Evolutionary conservation across 257 asterid species (phyloP).

Genomic region (Verbena officinalis): DNA sequence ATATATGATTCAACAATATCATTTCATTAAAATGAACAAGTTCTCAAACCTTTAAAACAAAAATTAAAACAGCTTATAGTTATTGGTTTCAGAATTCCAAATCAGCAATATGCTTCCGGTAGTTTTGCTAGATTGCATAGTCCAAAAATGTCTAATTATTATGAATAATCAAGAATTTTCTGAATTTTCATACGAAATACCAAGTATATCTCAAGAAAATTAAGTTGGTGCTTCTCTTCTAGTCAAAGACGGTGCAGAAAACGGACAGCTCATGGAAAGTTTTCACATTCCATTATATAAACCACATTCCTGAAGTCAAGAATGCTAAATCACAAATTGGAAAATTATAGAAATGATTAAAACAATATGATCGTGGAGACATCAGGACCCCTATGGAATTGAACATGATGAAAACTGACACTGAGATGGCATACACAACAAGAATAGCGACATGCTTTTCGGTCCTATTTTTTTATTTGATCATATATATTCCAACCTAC

Average conservation of each 20-base stretch:
- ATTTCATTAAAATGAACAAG: slow-evolving; percentile 7
- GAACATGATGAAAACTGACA: slow-evolving; percentile 14
- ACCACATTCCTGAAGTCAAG: slow-evolving; percentile 4
- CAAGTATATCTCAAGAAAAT: slow-evolving; percentile 1
- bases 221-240: background rate
- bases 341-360: background rate
- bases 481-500: too few relatives aligned
- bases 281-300: slow-evolving; percentile 8
- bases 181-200: background rate
- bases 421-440: background rate
- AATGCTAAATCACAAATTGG: slow-evolving; percentile 4
- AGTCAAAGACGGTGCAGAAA: slow-evolving; percentile 5
- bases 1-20: slow-evolving; percentile 10
- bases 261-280: slow-evolving; percentile 1
- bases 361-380: slow-evolving; percentile 13
- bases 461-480: slow-evolving; percentile 8
- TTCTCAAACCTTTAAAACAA: slow-evolving; percentile 9
- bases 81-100: slow-evolving; percentile 12
- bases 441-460: slow-evolving; percentile 12
- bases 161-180: background rate
- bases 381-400: slow-evolving; percentile 10
- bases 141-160: slow-evolving; percentile 5
- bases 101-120: slow-evolving; percentile 14
- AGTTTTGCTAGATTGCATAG: background rate
- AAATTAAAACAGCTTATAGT: background rate